Evolutionary conservation across 2,329 filamentous ascomycete genomes (phyloP), one percentile per base, ranked within the genome.

Genomic region (Fusarium avenaceum): DNA sequence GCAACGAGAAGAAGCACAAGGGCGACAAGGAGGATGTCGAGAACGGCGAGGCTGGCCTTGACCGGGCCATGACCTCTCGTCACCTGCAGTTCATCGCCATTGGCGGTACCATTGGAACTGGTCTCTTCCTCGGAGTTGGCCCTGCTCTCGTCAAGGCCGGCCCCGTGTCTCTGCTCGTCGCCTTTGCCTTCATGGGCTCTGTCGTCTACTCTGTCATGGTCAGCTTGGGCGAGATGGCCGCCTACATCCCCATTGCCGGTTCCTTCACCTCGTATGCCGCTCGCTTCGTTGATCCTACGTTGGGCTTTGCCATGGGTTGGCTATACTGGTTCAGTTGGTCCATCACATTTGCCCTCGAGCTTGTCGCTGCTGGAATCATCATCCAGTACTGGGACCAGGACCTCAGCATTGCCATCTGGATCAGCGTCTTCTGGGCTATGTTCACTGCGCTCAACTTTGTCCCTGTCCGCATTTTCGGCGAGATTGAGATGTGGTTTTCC

Each of bases 291-390:
- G 89, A 92, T 73, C 89, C 87, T 13, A 89, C 89, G 57, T 81
- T 93, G 47, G 91, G 90, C 9, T 94, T 94, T 72, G 85, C 91
- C 20, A 91, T 94, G 85, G 92, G 92, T 20, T 94, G 91, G 91
- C 89, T 92, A 62, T 94, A 94, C 79, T 94, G 90, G 89, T 93
- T 93, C 75, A 89, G 86, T 38, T 94, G 90, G 90, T 84, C 88
- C 19, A 87, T 90, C 58, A 93, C 91, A 0, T 92, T 87, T 70
- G 90, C 90, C 1, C 85, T 93, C 10, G 91, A 94, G 75, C 82
- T 94, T 39, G 91, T 88, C 1, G 90, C 90, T 0, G 88, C 90
- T 2, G 91, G 90, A 7, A 81, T 93, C 47, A 91, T 94, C 57
- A 91, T 94, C 65, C 88, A 93, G 76, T 94, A 90, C 77, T 94